Evolutionary conservation across 257 asterid genomes (phyloP), one percentile per base, ranked within the genome.

Genomic region (Nicotiana tabacum): DNA sequence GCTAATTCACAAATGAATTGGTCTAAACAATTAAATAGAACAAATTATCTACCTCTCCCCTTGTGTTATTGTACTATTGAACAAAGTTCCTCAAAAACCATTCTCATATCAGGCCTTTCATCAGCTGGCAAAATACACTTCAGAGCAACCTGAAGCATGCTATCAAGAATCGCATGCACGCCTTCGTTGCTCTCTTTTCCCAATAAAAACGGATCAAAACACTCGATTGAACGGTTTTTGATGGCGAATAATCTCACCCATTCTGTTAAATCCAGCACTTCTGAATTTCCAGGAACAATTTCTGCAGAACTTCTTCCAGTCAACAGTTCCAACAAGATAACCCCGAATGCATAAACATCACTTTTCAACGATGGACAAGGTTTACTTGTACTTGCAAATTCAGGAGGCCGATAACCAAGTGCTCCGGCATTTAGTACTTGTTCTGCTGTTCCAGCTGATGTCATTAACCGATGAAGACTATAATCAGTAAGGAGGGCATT

Each of bases 321-420:
- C 85, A 94, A 68, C 35, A 94, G 94, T 66, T 94, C 98, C 68
- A 94, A 84, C 61, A 94, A 76, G 77, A 93, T 84, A 24, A 94
- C 92, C 2, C 97, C 98, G 24, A 90, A 94, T 17, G 97, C 97
- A 79, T 92, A 94, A 16, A 94, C 97, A 9, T 94, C 98, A 6
- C 97, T 93, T 88, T 93, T 94, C 84, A 94, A 83, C 1, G 98
- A 94, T 0, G 97, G 98, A 82, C 95, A 88, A 7, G 95, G 97
- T 81, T 89, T 92, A 16, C 88, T 91, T 1, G 93, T 93, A 83
- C 91, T 92, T 0, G 97, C 91, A 82, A 94, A 94, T 85, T 94
- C 98, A 1, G 98, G 98, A 0, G 98, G 98, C 64, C 91, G 88
- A 88, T 94, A 94, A 83, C 98, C 97, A 9, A 94, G 92, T 32